phyloP scores from a whole-genome alignment of 495 filamentous ascomycete species.

The Talaromyces nanjingensis region DNA sequence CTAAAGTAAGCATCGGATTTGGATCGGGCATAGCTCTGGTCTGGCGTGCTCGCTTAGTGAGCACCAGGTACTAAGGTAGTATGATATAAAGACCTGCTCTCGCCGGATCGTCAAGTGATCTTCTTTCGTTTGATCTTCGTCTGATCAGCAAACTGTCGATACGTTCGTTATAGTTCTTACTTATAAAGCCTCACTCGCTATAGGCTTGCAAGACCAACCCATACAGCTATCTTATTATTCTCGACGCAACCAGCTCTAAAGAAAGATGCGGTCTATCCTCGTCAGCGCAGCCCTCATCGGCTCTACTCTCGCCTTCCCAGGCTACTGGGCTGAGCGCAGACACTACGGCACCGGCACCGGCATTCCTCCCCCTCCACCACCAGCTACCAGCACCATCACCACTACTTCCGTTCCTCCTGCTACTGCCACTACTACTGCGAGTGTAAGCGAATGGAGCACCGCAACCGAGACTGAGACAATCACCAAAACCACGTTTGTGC shows the following conservation, averaged over 20 bases:
- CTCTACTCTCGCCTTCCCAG: conserved; percentile 6
- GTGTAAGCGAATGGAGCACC: neutral
- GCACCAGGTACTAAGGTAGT: neutral
- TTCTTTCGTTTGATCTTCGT: neutral
- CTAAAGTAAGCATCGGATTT: neutral
- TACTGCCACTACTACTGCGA: neutral
- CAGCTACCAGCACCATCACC: neutral
- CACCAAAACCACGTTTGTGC: conserved; percentile 4
- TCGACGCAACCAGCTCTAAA: too few relatives aligned
- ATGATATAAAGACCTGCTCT: conserved; percentile 1
- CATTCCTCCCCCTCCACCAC: neutral
- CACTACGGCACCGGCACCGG: neutral
- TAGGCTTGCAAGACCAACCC: neutral
- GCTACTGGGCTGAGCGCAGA: conserved; percentile 2
- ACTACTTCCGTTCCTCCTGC: neutral
- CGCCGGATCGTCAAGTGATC: neutral
- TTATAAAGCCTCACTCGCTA: neutral
- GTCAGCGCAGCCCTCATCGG: conserved; percentile 3
- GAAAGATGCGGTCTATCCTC: conserved; percentile 1
- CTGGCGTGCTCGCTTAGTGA: conserved; percentile 1
- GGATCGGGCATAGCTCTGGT: neutral
- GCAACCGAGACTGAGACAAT: neutral
- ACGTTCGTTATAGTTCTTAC: neutral
- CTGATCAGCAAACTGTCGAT: neutral
- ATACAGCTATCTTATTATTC: too few relatives aligned